Conservation (phyloP, 1,139 yeast species). For the Suhomyces ambrosiae region DNA sequence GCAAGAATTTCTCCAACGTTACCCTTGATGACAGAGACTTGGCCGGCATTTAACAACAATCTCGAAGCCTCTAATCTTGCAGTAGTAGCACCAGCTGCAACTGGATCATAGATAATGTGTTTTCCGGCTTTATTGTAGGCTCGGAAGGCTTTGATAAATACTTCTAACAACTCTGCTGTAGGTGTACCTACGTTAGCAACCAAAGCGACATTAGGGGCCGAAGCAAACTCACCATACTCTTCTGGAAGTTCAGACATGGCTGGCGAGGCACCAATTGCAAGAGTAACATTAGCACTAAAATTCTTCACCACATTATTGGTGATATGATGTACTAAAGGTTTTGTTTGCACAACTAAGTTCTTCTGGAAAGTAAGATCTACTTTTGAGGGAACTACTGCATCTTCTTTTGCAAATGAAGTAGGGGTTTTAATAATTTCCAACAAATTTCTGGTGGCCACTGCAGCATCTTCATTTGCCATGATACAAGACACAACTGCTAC, state of each 20-base stretch:
- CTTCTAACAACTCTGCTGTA: slow-evolving; percentile 40
- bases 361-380: slow-evolving; percentile 1
- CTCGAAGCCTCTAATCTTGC: slow-evolving; percentile 55
- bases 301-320: slow-evolving; percentile 90
- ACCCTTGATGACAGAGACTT: slow-evolving; percentile 77
- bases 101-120: slow-evolving; percentile 85
- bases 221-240: slow-evolving; percentile 71
- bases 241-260: slow-evolving; percentile 80
- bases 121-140: slow-evolving; percentile 59
- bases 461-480: slow-evolving; percentile 69
- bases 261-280: slow-evolving; percentile 87
- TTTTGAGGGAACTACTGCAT: neutral
- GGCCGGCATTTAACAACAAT: slow-evolving; percentile 56
- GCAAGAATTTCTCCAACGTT: slow-evolving; percentile 79
- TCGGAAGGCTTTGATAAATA: slow-evolving; percentile 54
- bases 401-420: slow-evolving; percentile 18
- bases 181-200: slow-evolving; percentile 83
- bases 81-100: slow-evolving; percentile 82
- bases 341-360: slow-evolving; percentile 9
- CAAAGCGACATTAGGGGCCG: slow-evolving; percentile 53
- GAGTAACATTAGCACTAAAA: slow-evolving; percentile 84
- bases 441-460: slow-evolving; percentile 48
- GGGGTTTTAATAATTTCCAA: slow-evolving; percentile 18
- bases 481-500: slow-evolving; percentile 86
- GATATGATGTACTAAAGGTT: slow-evolving; percentile 81